Evolutionary conservation across 371 early-diverging fungal genomes (phyloP).

Genomic region (Apophysomyces elegans): DNA sequence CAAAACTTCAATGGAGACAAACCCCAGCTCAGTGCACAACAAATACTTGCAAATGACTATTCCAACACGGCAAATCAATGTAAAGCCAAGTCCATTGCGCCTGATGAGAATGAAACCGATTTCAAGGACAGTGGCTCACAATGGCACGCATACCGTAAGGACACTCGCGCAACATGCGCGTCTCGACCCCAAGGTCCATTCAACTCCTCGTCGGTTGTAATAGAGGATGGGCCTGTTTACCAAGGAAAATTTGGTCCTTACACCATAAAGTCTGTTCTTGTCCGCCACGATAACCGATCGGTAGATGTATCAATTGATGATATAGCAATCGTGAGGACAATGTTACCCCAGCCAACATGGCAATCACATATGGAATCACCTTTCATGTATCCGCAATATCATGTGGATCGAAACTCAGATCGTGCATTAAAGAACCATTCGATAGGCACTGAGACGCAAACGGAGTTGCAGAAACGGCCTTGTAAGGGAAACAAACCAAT

Average conservation of each 20-base stretch:
- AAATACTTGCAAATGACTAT: background rate
- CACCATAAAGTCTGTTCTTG: background rate
- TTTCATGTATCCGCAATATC: slow-evolving; percentile 16
- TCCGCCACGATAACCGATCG: background rate
- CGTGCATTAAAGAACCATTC: background rate
- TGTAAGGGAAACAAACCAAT: background rate
- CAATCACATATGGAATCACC: slow-evolving; percentile 11
- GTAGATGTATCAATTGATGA: background rate
- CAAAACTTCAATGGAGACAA: background rate
- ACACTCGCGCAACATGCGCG: background rate
- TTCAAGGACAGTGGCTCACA: background rate
- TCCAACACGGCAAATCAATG: background rate
- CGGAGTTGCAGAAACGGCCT: background rate
- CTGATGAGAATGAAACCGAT: background rate
- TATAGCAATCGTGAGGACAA: background rate
- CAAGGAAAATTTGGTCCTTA: background rate
- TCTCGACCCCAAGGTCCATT: background rate
- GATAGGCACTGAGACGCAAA: background rate
- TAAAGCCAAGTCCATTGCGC: background rate
- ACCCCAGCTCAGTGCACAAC: background rate
- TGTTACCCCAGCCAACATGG: background rate
- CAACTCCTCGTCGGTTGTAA: background rate
- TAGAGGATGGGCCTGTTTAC: background rate
- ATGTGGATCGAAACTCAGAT: background rate
- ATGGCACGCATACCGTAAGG: background rate